Evolutionary conservation across 495 filamentous ascomycete genomes (phyloP), one percentile per base, ranked within the genome.

Genomic region (Aspergillus carlsbadensis): DNA sequence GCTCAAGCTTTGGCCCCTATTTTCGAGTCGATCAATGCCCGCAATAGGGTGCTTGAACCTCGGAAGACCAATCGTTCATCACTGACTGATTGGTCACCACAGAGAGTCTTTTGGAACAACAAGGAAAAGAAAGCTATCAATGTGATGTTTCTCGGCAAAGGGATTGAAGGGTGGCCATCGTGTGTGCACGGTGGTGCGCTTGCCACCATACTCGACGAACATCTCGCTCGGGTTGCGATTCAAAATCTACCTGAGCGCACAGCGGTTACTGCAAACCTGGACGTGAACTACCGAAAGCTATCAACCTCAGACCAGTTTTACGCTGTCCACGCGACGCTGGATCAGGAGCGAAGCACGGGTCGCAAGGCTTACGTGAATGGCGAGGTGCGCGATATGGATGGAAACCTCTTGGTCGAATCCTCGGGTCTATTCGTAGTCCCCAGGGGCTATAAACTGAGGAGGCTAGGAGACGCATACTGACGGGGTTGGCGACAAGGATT

Each of bases 111-210:
- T 57, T 83, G 70, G 71, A 80, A 83, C 55, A 60, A 74, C 18
- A 72, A 72, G 39, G 76, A 76, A 35, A 65, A 76, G 40, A 71
- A 70, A 55, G 57, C 80, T 4, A 57, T 81, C 36, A 79, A 70
- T 53, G 67, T 93, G 14, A 73, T 92, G 15, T 87, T 73, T 65
- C 80, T 93, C 37, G 90, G 90, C 29, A 42, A 65, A 1, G 82
- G 75, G 13, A 63, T 85, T 18, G 73, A 83, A 31, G 89, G 90
- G 2, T 92, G 87, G 87, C 89, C 88, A n/a, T 81, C 80, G 2
- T 73, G 91, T 18, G 83, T 87, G 48, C 90, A 95, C 70, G 90
- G 90, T 15, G 90, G 90, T 15, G 76, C 79, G 2, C 75, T 90
- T 35, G 89, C 84, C 4, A 91, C 87, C 0, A 64, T 91, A 7